phyloP scores from a whole-genome alignment of 306 rosid genomes.

The Acacia melanoxylon region DNA sequence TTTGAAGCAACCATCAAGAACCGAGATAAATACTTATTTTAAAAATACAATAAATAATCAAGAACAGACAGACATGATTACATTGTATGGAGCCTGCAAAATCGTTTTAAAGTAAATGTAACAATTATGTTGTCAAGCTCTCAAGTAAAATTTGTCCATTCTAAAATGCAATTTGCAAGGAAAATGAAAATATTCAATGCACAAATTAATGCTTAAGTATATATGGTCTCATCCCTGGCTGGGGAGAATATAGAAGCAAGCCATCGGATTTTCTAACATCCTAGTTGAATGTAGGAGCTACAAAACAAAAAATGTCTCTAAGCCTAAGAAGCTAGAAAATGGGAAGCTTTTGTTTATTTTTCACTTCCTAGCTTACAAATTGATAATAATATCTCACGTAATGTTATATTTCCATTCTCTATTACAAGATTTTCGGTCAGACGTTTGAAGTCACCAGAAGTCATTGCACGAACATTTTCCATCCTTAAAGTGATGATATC shows the following conservation, averaged over 20 bases:
- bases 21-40: not conserved
- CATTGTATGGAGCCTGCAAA: not conserved
- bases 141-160: not conserved
- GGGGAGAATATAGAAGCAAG: too few relatives aligned
- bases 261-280: not conserved
- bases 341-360: not conserved
- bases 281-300: not conserved
- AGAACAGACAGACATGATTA: not conserved
- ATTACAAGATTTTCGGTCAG: not conserved
- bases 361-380: not conserved
- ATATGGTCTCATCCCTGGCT: not conserved
- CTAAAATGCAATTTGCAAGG: not conserved
- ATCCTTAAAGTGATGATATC: conserved; percentile 77
- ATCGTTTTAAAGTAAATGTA: too few relatives aligned
- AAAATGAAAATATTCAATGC: not conserved
- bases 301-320: not conserved
- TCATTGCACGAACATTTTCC: conserved; percentile 85
- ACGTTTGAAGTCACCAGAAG: conserved; percentile 62
- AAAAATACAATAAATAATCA: not conserved
- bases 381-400: not conserved
- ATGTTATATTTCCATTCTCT: not conserved
- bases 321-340: not conserved
- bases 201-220: not conserved
- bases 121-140: not conserved
- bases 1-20: not conserved